Percentiles rank a stretch among this genome's conserved stretches.
Conservation (phyloP, 2,329 filamentous ascomycete species). For the Neonectria magnoliae region DNA sequence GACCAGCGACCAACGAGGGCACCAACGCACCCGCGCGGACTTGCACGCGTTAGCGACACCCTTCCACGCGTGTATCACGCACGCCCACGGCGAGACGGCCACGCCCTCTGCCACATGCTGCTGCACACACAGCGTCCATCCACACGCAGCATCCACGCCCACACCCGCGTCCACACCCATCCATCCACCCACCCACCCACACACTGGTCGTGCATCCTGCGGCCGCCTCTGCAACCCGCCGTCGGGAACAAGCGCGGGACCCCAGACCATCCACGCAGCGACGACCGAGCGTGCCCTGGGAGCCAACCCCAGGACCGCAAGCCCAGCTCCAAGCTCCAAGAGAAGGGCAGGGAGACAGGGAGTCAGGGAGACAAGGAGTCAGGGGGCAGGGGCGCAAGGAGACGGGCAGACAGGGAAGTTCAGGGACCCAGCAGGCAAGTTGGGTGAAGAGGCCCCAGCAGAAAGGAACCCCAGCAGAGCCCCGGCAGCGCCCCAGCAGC, state of each 20-base stretch:
- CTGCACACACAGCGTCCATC: too few relatives aligned
- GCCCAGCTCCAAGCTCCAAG: neutral
- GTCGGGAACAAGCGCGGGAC: conserved; percentile 50
- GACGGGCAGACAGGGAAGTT: neutral
- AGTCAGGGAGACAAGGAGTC: neutral
- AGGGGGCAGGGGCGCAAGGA: neutral
- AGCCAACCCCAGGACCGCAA: conserved; percentile 25
- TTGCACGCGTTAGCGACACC: conserved; percentile 3
- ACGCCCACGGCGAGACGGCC: neutral
- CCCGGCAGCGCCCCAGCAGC: conserved; percentile 27
- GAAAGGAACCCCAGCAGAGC: conserved; percentile 4
- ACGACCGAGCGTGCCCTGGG: conserved; percentile 27
- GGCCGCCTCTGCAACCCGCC: conserved; percentile 52
- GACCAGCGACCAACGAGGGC: neutral
- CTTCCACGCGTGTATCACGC: conserved; percentile 3
- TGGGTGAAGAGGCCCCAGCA: conserved; percentile 1
- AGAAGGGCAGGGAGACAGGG: neutral
- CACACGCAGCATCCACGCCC: too few relatives aligned
- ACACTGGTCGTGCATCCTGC: conserved; percentile 49
- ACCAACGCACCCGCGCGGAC: conserved; percentile 4
- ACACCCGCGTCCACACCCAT: neutral
- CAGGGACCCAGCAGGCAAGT: neutral
- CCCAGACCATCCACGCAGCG: conserved; percentile 42
- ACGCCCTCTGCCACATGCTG: conserved; percentile 1
- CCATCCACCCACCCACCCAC: conserved; percentile 29